These are phyloP conservation scores for Boletus reticulatus DNA, from an alignment of 768 basidiomycete species.

Conservation along the genomic window DNA sequence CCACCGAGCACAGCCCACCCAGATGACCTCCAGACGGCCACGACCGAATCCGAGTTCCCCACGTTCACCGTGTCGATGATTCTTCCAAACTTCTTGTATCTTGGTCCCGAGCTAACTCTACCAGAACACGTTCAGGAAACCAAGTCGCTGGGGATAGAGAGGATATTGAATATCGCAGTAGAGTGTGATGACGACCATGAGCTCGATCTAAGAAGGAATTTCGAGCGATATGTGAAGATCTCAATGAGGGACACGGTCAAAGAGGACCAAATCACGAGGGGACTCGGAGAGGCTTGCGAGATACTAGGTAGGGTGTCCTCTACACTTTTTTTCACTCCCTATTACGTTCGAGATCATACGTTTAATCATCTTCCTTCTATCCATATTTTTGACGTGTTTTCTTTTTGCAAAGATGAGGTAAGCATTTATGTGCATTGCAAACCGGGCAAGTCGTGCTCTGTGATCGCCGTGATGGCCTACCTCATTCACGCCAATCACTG, in stretches of 20 bases:
- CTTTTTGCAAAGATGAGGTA: constrained; percentile 70
- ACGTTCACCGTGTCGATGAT: constrained; percentile 87
- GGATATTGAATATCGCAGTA: constrained; percentile 88
- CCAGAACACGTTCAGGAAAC: constrained; percentile 76
- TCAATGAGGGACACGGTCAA: constrained; percentile 96
- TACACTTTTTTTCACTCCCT: neutral
- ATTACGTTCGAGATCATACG: constrained; percentile 1
- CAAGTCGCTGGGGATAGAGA: constrained; percentile 70
- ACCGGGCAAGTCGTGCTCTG: constrained; percentile 93
- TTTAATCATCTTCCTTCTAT: neutral
- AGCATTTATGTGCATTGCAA: constrained; percentile 96
- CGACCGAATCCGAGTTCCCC: constrained; percentile 49
- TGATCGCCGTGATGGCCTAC: constrained; percentile 96
- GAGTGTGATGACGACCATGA: constrained; percentile 89
- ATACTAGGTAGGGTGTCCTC: constrained; percentile 66
- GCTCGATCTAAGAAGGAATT: constrained; percentile 59
- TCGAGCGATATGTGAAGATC: constrained; percentile 83
- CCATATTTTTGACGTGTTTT: neutral
- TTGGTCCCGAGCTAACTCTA: constrained; percentile 83
- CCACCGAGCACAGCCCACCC: constrained; percentile 67
- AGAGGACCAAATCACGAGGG: constrained; percentile 81
- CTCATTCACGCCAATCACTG: constrained; percentile 97
- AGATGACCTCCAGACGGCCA: constrained; percentile 33
- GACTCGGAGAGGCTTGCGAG: constrained; percentile 82
- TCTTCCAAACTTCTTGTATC: constrained; percentile 84